phyloP scores from a whole-genome alignment of 768 basidiomycete species.

The Lactarius pseudohatsudake region DNA sequence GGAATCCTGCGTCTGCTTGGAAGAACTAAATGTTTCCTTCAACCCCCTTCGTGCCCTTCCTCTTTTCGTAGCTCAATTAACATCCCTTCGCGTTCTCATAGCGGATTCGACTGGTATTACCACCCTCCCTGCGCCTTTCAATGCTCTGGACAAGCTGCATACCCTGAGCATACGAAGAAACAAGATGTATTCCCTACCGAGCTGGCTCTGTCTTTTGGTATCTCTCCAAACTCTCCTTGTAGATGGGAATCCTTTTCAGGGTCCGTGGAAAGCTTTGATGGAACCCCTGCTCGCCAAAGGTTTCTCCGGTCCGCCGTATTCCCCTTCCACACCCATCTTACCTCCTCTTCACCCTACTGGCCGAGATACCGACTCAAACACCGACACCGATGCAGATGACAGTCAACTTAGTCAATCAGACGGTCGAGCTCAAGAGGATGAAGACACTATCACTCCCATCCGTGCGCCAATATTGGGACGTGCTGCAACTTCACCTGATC shows the following conservation, averaged over 20 bases:
- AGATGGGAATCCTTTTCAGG: conserved; percentile 96
- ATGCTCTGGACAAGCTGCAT: conserved; percentile 75
- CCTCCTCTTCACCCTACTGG: conserved; percentile 50
- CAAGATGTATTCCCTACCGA: conserved; percentile 84
- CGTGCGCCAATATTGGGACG: conserved; percentile 55
- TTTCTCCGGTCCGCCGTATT: conserved; percentile 60
- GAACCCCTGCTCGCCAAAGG: conserved; percentile 74
- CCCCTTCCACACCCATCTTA: conserved; percentile 63
- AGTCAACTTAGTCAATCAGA: conserved; percentile 41
- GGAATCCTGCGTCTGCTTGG: conserved; percentile 74
- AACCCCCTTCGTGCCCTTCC: conserved; percentile 95
- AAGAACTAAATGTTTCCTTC: conserved; percentile 90
- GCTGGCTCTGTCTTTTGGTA: conserved; percentile 90
- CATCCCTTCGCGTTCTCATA: conserved; percentile 80
- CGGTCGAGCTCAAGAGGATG: conserved; percentile 55
- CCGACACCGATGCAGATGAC: conserved; percentile 57
- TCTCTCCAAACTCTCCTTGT: conserved; percentile 83
- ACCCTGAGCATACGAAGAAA: conserved; percentile 89
- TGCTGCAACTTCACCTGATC: conserved; percentile 51
- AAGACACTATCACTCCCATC: conserved; percentile 71
- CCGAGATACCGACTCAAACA: conserved; percentile 45
- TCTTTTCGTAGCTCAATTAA: conserved; percentile 74
- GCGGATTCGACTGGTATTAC: conserved; percentile 87
- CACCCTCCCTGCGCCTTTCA: conserved; percentile 73
- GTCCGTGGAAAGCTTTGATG: conserved; percentile 87